phyloP scores from a whole-genome alignment of 306 rosid genomes.

The Vigna hirtella region DNA sequence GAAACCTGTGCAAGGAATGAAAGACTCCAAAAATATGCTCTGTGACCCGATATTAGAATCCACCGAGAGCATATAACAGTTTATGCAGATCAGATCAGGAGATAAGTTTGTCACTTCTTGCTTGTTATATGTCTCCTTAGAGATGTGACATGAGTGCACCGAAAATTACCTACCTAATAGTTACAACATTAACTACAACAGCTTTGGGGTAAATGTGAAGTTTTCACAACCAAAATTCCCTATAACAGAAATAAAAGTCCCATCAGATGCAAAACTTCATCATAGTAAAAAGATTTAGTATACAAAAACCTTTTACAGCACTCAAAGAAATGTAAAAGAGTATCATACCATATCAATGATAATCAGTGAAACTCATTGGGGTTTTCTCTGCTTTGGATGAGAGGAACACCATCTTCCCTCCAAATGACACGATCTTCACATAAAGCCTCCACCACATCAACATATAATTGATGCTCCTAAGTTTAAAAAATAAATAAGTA shows the following conservation, averaged over 20 bases:
- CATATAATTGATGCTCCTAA: constrained; percentile 80
- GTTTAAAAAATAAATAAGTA: constrained; percentile 11
- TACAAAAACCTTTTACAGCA: not conserved
- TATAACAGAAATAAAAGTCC: constrained; percentile 24
- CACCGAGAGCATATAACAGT: constrained; percentile 22
- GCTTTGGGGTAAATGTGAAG: constrained; percentile 1
- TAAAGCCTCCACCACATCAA: constrained; percentile 73
- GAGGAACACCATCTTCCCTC: constrained; percentile 94
- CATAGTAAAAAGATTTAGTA: constrained; percentile 1
- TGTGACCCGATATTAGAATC: not conserved
- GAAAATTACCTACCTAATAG: not conserved
- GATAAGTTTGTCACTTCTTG: not conserved
- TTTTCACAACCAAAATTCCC: constrained; percentile 29
- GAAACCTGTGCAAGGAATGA: not conserved
- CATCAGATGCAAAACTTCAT: constrained; percentile 17
- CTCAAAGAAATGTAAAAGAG: not conserved
- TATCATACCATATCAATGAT: constrained; percentile 29
- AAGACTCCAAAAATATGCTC: not conserved
- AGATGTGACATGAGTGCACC: not conserved
- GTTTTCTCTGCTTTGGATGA: constrained; percentile 78
- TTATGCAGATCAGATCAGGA: not conserved
- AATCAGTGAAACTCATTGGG: constrained; percentile 57
- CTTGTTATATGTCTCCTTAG: not conserved
- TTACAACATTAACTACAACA: constrained; percentile 14
- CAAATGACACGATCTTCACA: constrained; percentile 84